Conservation (phyloP, 768 basidiomycete species). For the Hygrocybe punicea region DNA sequence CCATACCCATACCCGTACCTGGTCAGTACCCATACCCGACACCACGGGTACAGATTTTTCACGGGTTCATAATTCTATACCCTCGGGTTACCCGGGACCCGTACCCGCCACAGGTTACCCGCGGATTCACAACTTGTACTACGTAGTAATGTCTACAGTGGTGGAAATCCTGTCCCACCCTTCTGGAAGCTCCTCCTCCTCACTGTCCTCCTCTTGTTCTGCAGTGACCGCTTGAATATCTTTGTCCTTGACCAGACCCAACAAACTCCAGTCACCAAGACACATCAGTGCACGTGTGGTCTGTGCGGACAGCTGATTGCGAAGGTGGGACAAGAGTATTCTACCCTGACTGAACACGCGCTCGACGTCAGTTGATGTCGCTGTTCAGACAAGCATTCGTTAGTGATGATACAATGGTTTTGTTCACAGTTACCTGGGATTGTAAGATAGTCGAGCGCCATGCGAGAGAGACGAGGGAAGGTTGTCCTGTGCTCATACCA, state of each 20-base stretch:
- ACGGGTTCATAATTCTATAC: no score
- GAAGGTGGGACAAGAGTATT: constrained; percentile 24
- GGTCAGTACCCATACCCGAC: no score
- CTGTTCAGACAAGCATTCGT: constrained; percentile 6
- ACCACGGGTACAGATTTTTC: no score
- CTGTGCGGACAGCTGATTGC: constrained; percentile 22
- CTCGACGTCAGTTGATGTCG: constrained; percentile 33
- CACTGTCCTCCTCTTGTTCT: constrained; percentile 11
- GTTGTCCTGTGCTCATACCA: constrained; percentile 22
- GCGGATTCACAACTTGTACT: no score
- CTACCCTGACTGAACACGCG: constrained; percentile 24
- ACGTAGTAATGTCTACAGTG: no score
- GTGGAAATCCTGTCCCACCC: constrained; percentile 5
- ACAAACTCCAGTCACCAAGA: constrained; percentile 20
- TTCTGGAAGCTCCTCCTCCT: constrained; percentile 5
- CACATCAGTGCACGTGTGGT: constrained; percentile 29
- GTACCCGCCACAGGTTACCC: no score
- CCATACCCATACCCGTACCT: no score
- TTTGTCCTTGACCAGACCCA: constrained; percentile 25
- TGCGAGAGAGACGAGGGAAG: constrained; percentile 29
- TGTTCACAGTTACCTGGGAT: constrained; percentile 25
- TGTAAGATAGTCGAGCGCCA: constrained; percentile 34
- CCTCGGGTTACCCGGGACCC: no score
- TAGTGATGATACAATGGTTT: constrained; percentile 9
- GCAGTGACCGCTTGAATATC: constrained; percentile 18